Base-by-base conservation (phyloP, 2,329 filamentous ascomycete species). In the Cadophora malorum region DNA sequence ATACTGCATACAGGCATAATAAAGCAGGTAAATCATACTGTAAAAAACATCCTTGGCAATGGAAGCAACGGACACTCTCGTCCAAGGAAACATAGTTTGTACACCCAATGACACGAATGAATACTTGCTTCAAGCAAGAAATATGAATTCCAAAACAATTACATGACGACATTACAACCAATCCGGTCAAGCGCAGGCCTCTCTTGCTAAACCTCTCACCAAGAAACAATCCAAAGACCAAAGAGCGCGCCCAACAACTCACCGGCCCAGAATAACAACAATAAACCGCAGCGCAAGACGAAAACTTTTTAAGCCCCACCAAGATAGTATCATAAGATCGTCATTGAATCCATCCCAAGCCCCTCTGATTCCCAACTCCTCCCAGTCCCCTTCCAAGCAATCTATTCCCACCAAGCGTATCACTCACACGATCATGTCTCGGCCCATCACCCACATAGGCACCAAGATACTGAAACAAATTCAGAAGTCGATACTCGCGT, bases 401-500 rank as follows among this genome's bases (percentile, higher is more conserved):
- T 25, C 55, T 41, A 25, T 59, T 59, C 35, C 55, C 35, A 38
- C 12, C 31, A 8, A 59, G 31, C 1, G 55, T 23, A 3, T 41
- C 55, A 23, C 33, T 38, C 14, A 41, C 55, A 19, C 35, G 55
- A 59, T 59, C 55, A 59, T 38, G 31, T 19, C 33, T 31, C 31
- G 33, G 33, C n/a, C n/a, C 5, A 21, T 62, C 59, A n/a, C 38
- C 41, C 4, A 31, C 28, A 33, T 50, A 33, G 12, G 50, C 59
- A 50, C 59, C 59, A 3, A 62, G 59, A 12, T 49, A 50, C 28
- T 62, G 59, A 19, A 62, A 62, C 8, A 62, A 12, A 19, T 50
- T 62, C 23, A 62, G 4, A 3, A 62, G 41, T 12, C 45, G 25
- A 35, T 62, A 28, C 16, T 62, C 45, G 50, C 59, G 28, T 19